phyloP scores from a whole-genome alignment of 2,329 filamentous ascomycete species.

The Trichoderma brevicompactum region DNA sequence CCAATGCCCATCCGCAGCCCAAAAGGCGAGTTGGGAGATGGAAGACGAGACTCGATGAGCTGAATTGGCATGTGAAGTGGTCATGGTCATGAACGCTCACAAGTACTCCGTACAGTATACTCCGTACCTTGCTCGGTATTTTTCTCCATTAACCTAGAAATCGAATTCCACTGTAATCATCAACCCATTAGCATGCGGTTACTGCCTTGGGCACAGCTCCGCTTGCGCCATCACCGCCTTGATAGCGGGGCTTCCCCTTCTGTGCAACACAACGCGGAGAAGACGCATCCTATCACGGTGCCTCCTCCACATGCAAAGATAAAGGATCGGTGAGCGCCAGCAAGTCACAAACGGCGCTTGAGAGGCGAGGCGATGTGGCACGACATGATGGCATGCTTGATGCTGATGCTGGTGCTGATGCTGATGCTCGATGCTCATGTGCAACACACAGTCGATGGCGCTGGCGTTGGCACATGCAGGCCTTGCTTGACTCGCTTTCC shows the following conservation, averaged over 20 bases:
- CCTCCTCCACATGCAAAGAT: slow-evolving; percentile 20
- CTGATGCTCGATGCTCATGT: background rate
- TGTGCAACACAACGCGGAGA: slow-evolving; percentile 7
- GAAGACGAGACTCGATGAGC: no score
- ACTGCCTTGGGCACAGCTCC: background rate
- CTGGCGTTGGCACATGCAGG: no score
- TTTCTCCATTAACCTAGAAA: no score
- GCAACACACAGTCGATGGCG: no score
- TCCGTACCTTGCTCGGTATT: no score
- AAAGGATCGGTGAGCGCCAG: slow-evolving; percentile 25
- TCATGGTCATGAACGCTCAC: no score
- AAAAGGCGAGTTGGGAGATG: no score
- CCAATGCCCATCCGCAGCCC: no score
- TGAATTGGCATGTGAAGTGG: background rate
- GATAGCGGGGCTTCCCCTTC: slow-evolving; percentile 23
- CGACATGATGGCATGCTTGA: background rate
- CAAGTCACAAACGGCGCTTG: background rate
- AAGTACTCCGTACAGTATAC: no score
- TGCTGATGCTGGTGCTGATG: background rate
- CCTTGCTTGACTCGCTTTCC: no score
- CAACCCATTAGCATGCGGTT: no score
- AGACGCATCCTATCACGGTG: background rate
- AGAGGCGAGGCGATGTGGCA: slow-evolving; percentile 3
- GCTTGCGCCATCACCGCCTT: slow-evolving; percentile 13
- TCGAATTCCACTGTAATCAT: no score